Evolutionary conservation across 129 eudicot genomes (phyloP), one percentile per base, ranked within the genome.

Genomic region (Saussurea involucrata): DNA sequence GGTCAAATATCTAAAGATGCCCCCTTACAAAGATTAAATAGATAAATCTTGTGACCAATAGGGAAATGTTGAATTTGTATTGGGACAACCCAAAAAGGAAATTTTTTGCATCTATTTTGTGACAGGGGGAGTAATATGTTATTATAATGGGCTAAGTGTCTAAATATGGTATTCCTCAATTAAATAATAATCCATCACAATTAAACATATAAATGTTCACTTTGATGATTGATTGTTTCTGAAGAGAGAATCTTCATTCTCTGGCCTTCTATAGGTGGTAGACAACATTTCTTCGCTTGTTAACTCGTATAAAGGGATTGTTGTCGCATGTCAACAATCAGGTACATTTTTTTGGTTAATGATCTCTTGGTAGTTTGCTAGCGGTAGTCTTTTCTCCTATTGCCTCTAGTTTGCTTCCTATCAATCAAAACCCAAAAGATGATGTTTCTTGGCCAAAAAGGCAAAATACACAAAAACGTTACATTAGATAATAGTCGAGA

Each of bases 81-180:
- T 22, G 61, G 25, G 61, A 69, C 74, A 37, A 69, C 63, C 74
- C 24, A 24, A 70, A 44, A 42, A 17, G 61, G 63, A 5, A 70
- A 53, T 2, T 42, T 70, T 13, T 20, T 70, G 69, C 7, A 29
- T 65, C 25, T 65, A 65, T 15, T 24, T 24, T 65, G 69, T 28
- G 69, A 21, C 5, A 60, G 25, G 64, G 24, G 13, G 28, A 18
- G 65, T 53, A 53, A 53, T 53, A 53, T 53, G 8, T 37, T 37
- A 37, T 12, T 17, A 53, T 17, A 53, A 53, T 18, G 9, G 22
- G 9, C 22, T 6, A 53, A 53, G 61, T 53, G 61, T 53, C 15
- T 53, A 53, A 37, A 53, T 53, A 53, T 17, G 61, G 61, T 53
- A 53, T n/a, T 53, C 61, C 22, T 53, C 61, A 1, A 53, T 53